A percentile compares a stretch with the other conserved stretches of the same genome.
phyloP scores from a whole-genome alignment of 2,329 filamentous ascomycete genomes.

The Colletotrichum gigasporum region DNA sequence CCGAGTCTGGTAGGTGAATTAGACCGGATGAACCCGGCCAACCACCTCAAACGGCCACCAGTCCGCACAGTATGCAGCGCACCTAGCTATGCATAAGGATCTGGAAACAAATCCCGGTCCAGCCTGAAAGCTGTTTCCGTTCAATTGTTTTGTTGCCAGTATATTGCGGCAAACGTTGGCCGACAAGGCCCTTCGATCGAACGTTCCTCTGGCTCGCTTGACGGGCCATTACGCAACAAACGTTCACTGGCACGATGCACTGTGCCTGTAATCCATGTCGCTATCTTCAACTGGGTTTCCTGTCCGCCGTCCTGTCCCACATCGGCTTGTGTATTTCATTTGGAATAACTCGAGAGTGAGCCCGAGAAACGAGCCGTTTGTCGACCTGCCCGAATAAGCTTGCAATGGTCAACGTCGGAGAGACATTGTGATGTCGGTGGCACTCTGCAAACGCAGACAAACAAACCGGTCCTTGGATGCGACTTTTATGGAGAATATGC shows the following conservation, averaged over 20 bases:
- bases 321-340: too few relatives aligned
- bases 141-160: background rate
- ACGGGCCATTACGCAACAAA: background rate
- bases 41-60: background rate
- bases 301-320: background rate
- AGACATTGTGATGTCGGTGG: background rate
- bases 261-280: background rate
- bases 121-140: background rate
- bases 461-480: background rate
- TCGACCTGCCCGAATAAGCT: conserved; percentile 5
- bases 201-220: conserved; percentile 8
- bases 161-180: background rate
- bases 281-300: background rate
- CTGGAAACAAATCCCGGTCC: background rate
- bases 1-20: background rate
- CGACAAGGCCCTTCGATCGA: conserved; percentile 1
- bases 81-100: background rate
- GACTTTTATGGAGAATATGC: conserved; percentile 4
- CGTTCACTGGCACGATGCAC: background rate
- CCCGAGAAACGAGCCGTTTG: background rate
- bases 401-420: background rate
- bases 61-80: background rate
- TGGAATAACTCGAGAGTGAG: background rate
- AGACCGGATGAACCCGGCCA: conserved; percentile 30
- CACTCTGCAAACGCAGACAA: background rate